Conservation (phyloP, 2,329 filamentous ascomycete species). For the Calonectria leucothoes region DNA sequence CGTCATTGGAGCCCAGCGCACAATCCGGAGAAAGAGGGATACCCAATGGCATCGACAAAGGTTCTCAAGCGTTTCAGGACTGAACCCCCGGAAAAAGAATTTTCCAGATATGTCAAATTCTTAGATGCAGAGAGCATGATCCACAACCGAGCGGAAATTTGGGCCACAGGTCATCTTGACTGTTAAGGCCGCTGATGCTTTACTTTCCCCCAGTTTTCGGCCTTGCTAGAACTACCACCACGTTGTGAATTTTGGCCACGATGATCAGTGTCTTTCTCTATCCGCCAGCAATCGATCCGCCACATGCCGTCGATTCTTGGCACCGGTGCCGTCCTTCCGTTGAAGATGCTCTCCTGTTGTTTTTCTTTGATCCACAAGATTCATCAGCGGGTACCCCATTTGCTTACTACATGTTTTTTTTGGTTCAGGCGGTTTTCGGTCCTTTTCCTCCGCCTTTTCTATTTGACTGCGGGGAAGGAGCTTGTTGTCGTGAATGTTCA, state of each 20-base stretch:
- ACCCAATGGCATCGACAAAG: background rate
- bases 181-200: too few species aligned
- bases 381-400: background rate
- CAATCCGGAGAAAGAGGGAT: background rate
- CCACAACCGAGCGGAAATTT: background rate
- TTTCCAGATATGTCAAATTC: conserved; percentile 28
- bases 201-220: too few species aligned
- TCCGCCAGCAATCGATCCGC: conserved; percentile 27
- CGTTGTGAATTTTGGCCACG: background rate
- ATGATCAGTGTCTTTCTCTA: background rate
- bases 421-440: conserved; percentile 30
- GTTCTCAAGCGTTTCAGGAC: background rate
- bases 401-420: conserved; percentile 29
- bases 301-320: background rate
- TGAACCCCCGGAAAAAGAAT: conserved; percentile 22
- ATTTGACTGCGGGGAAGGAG: background rate
- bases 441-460: conserved; percentile 23
- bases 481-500: background rate
- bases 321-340: background rate
- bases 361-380: background rate
- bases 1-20: background rate
- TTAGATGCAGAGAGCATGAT: conserved; percentile 29
- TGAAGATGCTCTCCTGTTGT: conserved; percentile 19
- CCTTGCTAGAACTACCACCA: background rate
- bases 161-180: fast-evolving